Evolutionary conservation across 768 basidiomycete species (phyloP).

Genomic region (Russula earlei): DNA sequence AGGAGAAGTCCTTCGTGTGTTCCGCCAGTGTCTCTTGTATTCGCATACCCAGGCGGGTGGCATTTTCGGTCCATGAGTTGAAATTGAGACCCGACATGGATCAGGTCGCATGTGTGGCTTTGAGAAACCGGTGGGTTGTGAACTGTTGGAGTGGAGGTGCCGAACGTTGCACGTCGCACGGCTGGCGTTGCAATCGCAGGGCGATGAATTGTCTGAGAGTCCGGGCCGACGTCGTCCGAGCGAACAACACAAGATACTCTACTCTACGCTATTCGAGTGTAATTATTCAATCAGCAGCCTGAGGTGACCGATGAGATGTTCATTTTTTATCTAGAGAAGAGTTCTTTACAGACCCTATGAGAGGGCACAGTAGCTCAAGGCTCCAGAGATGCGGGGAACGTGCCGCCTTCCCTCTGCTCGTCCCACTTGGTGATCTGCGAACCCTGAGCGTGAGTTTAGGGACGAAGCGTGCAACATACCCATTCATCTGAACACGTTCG

Average conservation of each 20-base stretch:
- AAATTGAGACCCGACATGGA: conserved; percentile 26
- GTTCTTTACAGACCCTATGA: conserved; percentile 1
- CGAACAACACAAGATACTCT: no score
- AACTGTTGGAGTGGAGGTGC: not conserved
- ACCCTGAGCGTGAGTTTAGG: not conserved
- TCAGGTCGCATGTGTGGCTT: not conserved
- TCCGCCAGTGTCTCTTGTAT: conserved; percentile 79
- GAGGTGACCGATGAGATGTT: not conserved
- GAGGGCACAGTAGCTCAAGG: conserved; percentile 34
- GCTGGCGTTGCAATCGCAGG: no score
- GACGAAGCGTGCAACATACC: conserved; percentile 38
- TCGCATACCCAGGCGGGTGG: conserved; percentile 70
- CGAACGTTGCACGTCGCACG: no score
- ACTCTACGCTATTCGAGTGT: not conserved
- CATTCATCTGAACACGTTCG: conserved; percentile 64
- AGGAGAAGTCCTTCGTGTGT: conserved; percentile 61
- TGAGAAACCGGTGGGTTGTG: not conserved
- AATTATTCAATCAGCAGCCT: not conserved
- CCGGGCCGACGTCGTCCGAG: not conserved
- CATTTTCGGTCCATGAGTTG: conserved; percentile 63
- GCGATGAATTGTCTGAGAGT: no score
- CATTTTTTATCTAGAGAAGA: not conserved
- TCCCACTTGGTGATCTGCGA: conserved; percentile 79
- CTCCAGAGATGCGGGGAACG: conserved; percentile 88
- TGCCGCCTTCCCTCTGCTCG: conserved; percentile 87